phyloP scores from a whole-genome alignment of 345 rosid species.

The Streptanthus diversifolius region DNA sequence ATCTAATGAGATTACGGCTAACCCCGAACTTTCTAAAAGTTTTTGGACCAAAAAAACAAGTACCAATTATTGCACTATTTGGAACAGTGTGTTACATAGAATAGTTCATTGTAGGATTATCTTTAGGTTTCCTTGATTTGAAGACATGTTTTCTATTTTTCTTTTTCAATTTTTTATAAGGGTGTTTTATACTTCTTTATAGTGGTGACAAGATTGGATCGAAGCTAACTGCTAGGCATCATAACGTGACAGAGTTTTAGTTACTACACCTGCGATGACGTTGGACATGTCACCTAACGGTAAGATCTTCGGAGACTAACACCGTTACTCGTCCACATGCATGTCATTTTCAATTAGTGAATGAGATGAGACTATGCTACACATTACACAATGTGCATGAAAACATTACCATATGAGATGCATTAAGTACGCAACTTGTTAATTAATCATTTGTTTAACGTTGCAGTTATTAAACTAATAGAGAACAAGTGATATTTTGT shows the following conservation, averaged over 20 bases:
- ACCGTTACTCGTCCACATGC: conserved; percentile 2
- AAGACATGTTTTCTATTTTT: no score
- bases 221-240: not conserved
- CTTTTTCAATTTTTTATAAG: not conserved
- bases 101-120: not conserved
- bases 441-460: not conserved
- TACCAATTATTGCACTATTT: not conserved
- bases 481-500: not conserved
- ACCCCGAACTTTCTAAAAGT: no score
- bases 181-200: not conserved
- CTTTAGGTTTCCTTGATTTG: no score
- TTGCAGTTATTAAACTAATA: not conserved
- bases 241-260: not conserved
- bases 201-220: not conserved
- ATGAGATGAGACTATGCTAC: not conserved
- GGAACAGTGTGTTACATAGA: no score
- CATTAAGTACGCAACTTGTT: not conserved
- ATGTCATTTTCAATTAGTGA: not conserved
- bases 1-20: no score
- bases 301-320: not conserved
- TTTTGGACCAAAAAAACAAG: no score
- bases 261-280: not conserved
- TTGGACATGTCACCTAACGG: not conserved
- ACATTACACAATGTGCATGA: not conserved
- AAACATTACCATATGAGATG: not conserved